These are phyloP conservation scores for Adansonia gregorii DNA, from an alignment of 441 rosid species.

Conservation along the genomic window DNA sequence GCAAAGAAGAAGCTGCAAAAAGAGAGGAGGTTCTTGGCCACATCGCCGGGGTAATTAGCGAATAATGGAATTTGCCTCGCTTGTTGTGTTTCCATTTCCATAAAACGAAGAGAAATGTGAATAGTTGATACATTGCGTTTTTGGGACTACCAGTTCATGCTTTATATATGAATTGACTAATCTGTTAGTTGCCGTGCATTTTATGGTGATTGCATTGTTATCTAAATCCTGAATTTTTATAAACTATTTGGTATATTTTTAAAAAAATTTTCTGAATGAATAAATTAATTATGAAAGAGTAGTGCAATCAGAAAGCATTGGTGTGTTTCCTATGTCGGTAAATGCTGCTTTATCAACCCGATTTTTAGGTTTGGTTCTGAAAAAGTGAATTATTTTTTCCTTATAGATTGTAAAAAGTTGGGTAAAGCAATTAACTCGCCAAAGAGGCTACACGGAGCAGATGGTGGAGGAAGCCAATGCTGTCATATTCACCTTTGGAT, in stretches of 20 bases:
- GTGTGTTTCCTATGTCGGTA: neutral
- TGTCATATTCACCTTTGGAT: constrained; percentile 69
- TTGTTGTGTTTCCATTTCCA: neutral
- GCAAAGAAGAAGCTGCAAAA: constrained; percentile 58
- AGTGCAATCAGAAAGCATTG: neutral
- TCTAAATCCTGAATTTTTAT: neutral
- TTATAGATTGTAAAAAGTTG: constrained; percentile 64
- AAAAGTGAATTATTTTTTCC: constrained; percentile 18
- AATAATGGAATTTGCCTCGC: neutral
- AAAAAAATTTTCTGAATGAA: neutral
- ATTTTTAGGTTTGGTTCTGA: neutral
- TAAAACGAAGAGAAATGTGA: neutral
- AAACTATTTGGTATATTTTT: neutral
- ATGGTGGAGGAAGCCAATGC: constrained; percentile 78
- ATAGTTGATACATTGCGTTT: neutral
- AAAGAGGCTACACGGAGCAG: constrained; percentile 63
- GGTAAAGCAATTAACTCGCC: constrained; percentile 60
- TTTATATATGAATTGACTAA: neutral
- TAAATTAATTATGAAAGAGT: neutral
- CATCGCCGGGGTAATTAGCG: constrained; percentile 50
- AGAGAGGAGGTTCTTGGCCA: constrained; percentile 61
- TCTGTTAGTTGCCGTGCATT: neutral
- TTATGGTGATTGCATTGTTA: neutral
- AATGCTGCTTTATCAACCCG: neutral
- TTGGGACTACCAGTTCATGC: neutral